Base-by-base conservation (phyloP, 129 eudicot species). In the Apium graveolens region DNA sequence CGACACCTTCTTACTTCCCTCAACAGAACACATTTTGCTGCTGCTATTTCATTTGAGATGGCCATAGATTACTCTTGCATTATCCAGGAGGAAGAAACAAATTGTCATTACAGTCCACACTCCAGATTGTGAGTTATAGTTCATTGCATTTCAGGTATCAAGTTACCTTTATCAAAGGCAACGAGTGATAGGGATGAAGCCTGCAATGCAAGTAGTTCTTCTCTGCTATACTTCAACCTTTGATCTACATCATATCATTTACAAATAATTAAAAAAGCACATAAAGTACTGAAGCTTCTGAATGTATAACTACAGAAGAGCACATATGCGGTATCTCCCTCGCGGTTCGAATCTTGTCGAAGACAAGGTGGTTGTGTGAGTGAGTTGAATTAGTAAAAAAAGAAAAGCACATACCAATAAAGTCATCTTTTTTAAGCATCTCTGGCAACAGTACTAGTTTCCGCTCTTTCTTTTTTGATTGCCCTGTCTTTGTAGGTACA, bases 171-270 rank as follows among this genome's bases (percentile, higher is more conserved):
- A 72, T 42, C 51, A 42, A 26, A 12, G 37, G 82, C 83, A 73
- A 70, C 75, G 48, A 84, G 53, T 31, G 79, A 76, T n/a, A 80
- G 32, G 21, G 88, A 83, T 39, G 89, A 78, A 57, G 86, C 85
- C 87, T 87, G 94, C 86, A 95, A 73, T 5, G 90, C 82, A 27
- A 92, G 88, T 66, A 96, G 80, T 78, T 92, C 96, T 73, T 90
- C 97, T 80, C 89, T 86, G 81, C 78, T 86, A 80, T 96, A 92
- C 85, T 90, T 96, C 83, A 92, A 78, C 83, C 99, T 87, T 86
- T 96, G 90, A 83, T 96, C 99, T 90, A 82, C 79, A 60, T 34
- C 37, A 77, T 76, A 80, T 34, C 49, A 81, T 70, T 13, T 37
- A 41, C 44, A 73, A 32, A 70, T 29, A 4, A 38, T 80, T 44